phyloP scores from a whole-genome alignment of 768 basidiomycete genomes.

The Trametopsis cervina region DNA sequence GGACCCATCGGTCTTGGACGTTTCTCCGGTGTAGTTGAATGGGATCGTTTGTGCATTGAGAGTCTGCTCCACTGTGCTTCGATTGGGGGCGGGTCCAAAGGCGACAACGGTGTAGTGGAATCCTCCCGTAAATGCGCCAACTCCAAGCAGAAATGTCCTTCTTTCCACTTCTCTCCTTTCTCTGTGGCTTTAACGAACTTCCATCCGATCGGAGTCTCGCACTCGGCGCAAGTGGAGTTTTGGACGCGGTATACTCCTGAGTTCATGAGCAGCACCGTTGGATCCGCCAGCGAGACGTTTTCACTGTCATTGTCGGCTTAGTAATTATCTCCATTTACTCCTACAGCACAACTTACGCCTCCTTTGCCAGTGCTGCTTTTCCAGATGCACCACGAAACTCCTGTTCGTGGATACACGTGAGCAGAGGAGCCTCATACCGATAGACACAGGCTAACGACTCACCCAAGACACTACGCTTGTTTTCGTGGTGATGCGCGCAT shows the following conservation, averaged over 20 bases:
- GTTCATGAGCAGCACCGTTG: constrained; percentile 51
- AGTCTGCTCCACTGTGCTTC: neutral
- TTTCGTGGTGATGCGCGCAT: constrained; percentile 5
- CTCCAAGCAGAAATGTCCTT: constrained; percentile 52
- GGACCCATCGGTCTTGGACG: too few relatives aligned
- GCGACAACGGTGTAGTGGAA: constrained; percentile 6
- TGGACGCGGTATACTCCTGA: constrained; percentile 60
- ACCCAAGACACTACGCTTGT: constrained; percentile 16
- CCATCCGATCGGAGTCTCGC: constrained; percentile 53
- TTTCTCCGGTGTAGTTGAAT: neutral
- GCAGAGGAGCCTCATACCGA: too few relatives aligned
- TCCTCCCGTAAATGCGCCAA: constrained; percentile 39
- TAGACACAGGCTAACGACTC: constrained; percentile 1
- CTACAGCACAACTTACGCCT: constrained; percentile 34
- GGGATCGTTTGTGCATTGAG: too few relatives aligned
- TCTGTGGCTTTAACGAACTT: constrained; percentile 55
- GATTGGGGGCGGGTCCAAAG: neutral
- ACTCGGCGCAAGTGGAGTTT: constrained; percentile 44
- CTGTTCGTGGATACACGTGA: constrained; percentile 31
- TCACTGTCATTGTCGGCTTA: constrained; percentile 27
- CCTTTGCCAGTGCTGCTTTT: constrained; percentile 51
- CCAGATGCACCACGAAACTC: constrained; percentile 50
- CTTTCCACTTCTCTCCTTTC: constrained; percentile 55
- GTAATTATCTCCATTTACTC: neutral
- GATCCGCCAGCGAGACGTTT: constrained; percentile 35